These are phyloP conservation scores for Kazachstania psychrophila DNA, from an alignment of 805 yeast species.

Conservation along the genomic window DNA sequence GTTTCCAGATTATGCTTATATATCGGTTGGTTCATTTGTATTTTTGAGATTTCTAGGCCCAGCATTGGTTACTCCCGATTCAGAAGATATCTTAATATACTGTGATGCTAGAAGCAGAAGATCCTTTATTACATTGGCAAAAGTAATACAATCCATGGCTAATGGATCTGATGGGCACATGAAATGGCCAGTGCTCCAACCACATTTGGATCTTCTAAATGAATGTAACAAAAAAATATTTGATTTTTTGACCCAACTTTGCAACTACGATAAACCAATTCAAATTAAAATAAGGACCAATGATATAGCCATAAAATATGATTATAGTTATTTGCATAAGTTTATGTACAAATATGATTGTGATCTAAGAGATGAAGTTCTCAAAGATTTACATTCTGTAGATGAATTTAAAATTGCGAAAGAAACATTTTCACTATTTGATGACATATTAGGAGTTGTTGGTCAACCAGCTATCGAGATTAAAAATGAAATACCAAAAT, in stretches of 20 bases:
- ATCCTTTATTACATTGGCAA: constrained; percentile 66
- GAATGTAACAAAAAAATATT: constrained; percentile 31
- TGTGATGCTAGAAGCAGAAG: constrained; percentile 40
- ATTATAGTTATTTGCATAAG: constrained; percentile 37
- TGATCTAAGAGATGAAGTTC: constrained; percentile 22
- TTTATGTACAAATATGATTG: constrained; percentile 42
- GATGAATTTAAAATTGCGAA: constrained; percentile 15
- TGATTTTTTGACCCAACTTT: constrained; percentile 31
- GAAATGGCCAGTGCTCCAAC: constrained; percentile 49
- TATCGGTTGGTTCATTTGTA: constrained; percentile 76
- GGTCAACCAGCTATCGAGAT: constrained; percentile 52
- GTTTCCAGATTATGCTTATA: constrained; percentile 53
- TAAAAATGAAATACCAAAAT: constrained; percentile 46
- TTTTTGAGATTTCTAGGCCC: constrained; percentile 77
- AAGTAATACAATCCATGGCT: constrained; percentile 73
- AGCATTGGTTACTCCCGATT: constrained; percentile 83
- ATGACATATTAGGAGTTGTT: constrained; percentile 35
- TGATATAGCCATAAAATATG: constrained; percentile 14
- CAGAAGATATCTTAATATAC: constrained; percentile 30
- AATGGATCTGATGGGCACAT: constrained; percentile 59
- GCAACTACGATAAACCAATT: constrained; percentile 16
- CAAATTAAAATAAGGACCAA: constrained; percentile 12
- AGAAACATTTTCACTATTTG: constrained; percentile 33
- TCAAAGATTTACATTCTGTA: constrained; percentile 8
- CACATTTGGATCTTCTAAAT: constrained; percentile 33